These are phyloP conservation scores for Vigna mungo DNA, from an alignment of 306 rosid genomes.

Conservation along the genomic window DNA sequence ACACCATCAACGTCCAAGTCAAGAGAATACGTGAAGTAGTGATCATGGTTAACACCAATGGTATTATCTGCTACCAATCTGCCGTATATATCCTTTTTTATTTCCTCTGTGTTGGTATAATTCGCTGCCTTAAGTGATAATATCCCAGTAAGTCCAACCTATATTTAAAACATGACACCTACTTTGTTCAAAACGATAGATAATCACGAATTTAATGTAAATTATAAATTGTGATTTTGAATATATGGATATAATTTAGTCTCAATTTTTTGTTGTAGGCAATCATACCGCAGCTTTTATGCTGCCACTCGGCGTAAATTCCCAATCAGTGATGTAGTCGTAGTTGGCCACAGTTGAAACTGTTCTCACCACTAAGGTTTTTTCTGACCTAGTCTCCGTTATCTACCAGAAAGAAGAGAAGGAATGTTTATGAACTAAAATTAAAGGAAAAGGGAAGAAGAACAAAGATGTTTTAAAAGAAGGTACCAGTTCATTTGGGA, in stretches of 20 bases:
- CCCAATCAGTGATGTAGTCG: conserved; percentile 65
- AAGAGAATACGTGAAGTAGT: conserved; percentile 56
- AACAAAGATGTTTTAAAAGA: background rate
- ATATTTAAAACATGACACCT: background rate
- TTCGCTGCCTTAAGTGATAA: conserved; percentile 43
- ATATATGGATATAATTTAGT: background rate
- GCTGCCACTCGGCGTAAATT: conserved; percentile 61
- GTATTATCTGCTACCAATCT: conserved; percentile 55
- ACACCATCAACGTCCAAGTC: conserved; percentile 65
- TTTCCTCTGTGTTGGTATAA: conserved; percentile 49
- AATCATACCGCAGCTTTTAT: conserved; percentile 58
- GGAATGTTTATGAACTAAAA: background rate
- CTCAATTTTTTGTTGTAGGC: background rate
- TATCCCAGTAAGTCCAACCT: conserved; percentile 64
- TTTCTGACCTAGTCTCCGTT: conserved; percentile 59
- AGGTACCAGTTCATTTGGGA: conserved; percentile 40
- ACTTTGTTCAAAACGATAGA: background rate
- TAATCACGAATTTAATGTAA: background rate
- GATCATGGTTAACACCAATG: conserved; percentile 67
- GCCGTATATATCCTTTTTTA: conserved; percentile 55
- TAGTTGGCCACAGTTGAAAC: conserved; percentile 59
- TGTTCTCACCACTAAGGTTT: conserved; percentile 57
- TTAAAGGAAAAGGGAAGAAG: background rate
- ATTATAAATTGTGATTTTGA: background rate
- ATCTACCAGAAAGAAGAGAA: conserved; percentile 46